phyloP scores from a whole-genome alignment of 2,329 filamentous ascomycete species.

The Ascochyta viciae-villosae region DNA sequence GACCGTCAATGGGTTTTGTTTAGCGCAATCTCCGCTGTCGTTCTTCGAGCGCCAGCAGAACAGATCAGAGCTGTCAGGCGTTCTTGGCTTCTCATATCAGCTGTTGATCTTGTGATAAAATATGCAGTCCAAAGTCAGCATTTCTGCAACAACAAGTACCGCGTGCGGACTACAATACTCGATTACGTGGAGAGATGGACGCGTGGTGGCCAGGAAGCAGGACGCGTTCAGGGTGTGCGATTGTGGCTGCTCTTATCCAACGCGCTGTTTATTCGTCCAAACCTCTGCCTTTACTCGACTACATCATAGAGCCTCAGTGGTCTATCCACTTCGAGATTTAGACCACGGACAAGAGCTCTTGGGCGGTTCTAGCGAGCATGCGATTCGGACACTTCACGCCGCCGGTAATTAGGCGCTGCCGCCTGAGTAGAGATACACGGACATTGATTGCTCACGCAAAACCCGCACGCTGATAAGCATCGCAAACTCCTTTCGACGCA shows the following conservation, averaged over 20 bases:
- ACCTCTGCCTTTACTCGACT: neutral
- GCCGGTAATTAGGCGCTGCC: conserved; percentile 6
- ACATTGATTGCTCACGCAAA: neutral
- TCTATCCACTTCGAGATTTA: neutral
- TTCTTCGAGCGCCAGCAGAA: neutral
- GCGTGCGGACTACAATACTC: too few relatives aligned
- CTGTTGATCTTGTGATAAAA: neutral
- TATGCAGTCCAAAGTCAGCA: too few relatives aligned
- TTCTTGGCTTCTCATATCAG: conserved; percentile 1
- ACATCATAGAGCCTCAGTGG: neutral
- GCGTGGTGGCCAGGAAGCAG: neutral
- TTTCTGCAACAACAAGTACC: too few relatives aligned
- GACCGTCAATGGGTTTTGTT: neutral
- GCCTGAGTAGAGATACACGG: conserved; percentile 6
- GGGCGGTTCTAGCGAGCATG: neutral
- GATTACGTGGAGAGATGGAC: neutral
- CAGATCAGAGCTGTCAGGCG: conserved; percentile 7
- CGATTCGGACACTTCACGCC: neutral
- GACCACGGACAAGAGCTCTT: neutral
- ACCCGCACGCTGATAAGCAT: conserved; percentile 4
- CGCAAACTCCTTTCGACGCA: conserved; percentile 6
- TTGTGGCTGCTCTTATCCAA: neutral
- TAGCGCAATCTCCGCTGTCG: conserved; percentile 15
- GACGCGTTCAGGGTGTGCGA: neutral
- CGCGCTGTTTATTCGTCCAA: neutral